Percentiles rank a stretch among this genome's conserved stretches.
phyloP scores from a whole-genome alignment of 306 rosid genomes.

The Luffa aegyptiaca region DNA sequence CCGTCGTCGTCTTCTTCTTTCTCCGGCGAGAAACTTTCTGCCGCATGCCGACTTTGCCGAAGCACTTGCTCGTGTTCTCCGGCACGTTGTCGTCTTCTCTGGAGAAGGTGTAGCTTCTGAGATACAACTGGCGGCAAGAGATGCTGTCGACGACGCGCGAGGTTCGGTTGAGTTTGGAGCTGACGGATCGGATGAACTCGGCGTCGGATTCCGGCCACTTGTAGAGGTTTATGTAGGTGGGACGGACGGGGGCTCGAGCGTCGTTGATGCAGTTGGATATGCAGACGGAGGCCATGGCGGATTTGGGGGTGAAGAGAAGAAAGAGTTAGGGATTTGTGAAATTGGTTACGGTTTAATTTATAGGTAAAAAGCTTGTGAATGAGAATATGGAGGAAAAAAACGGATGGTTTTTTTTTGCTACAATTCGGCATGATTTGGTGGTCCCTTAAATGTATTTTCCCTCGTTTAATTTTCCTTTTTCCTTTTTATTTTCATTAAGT shows the following conservation, averaged over 20 bases:
- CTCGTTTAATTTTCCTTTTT: neutral
- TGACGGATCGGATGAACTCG: slow-evolving; percentile 28
- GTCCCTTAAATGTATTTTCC: neutral
- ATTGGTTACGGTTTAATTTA: neutral
- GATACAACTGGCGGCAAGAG: slow-evolving; percentile 36
- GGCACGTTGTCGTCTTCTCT: slow-evolving; percentile 20
- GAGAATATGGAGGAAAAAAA: neutral
- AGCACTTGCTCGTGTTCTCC: slow-evolving; percentile 25
- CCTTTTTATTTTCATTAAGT: neutral
- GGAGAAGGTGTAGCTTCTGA: slow-evolving; percentile 53
- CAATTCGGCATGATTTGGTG: neutral
- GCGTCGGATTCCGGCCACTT: slow-evolving; percentile 58
- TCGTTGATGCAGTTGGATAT: slow-evolving; percentile 14
- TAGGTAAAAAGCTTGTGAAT: neutral
- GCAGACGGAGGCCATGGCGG: slow-evolving; percentile 26
- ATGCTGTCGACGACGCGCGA: slow-evolving; percentile 22
- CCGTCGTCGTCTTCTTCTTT: neutral
- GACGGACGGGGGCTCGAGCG: slow-evolving; percentile 15
- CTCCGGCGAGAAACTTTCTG: slow-evolving; percentile 3
- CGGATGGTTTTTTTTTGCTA: neutral
- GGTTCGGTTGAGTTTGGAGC: neutral
- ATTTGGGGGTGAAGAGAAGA: neutral
- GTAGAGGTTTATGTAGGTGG: slow-evolving; percentile 27
- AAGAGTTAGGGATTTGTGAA: neutral
- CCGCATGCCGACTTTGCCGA: slow-evolving; percentile 9